Evolutionary conservation across 164 flowering plant species (phyloP), one percentile per base, ranked within the genome.

Genomic region (Umbilicus rupestris): DNA sequence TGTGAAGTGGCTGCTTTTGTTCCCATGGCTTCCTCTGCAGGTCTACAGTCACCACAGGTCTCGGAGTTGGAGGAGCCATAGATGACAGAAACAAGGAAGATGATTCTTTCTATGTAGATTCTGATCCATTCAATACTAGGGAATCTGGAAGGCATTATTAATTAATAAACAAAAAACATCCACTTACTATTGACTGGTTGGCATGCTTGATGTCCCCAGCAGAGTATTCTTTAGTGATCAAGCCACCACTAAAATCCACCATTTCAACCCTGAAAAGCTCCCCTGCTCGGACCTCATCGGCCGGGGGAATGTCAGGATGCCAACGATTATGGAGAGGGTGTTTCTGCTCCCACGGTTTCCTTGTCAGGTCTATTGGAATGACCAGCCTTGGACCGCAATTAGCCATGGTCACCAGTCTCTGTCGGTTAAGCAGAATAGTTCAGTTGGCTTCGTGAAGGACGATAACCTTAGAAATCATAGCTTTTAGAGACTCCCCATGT

Each of bases 321-420:
- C 96, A 90, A n/a, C 97, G 87, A 74, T 92, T 92, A 74, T 92
- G 95, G 20, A 87, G 91, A 14, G 95, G 85, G 39, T 74, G 67
- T 55, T 76, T 76, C 65, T 92, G 93, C 64, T 90, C 89, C 89
- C 87, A 81, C 73, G 96, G 92, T 76, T 79, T 85, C 83, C 80
- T 85, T 71, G 77, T 85, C 65, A 82, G 76, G 77, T 92, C 91
- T 67, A 81, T 75, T 4, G 88, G 79, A 52, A 88, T 69, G 0
- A 86, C 82, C 44, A 82, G 67, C 66, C 82, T 77, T 14, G 87
- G 67, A 41, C 85, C 78, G 35, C 50, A 50, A 0, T 30, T 66
- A 65, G 77, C 82, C 86, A 82, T 82, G 41, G 31, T 65, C 59
- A 33, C 16, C 9, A 9, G 22, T 6, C n/a, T n/a, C n/a, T n/a